Evolutionary conservation across 73 alveolate species (phyloP).

Genomic region (Paramecium primaurelia): DNA sequence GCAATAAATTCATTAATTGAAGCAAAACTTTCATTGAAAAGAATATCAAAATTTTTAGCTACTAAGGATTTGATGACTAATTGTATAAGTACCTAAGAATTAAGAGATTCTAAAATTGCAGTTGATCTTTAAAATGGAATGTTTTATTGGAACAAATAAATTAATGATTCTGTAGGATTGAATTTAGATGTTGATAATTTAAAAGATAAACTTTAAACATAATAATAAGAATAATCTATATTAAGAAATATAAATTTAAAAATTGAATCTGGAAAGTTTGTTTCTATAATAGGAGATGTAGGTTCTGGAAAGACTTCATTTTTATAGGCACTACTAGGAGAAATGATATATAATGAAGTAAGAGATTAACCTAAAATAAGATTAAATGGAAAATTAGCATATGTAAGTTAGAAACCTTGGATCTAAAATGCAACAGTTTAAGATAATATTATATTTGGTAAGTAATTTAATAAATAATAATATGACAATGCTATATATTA

Average conservation of each 20-base stretch:
- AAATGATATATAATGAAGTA: conserved; percentile 32
- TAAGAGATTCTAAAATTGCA: background rate
- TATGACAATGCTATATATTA: conserved; percentile 53
- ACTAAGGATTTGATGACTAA: background rate
- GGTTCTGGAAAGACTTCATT: conserved; percentile 65
- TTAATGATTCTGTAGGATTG: background rate
- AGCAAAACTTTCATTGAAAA: conserved; percentile 71
- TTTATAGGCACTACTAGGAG: conserved; percentile 42
- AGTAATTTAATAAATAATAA: conserved; percentile 53
- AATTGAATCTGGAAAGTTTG: background rate
- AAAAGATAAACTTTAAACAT: background rate
- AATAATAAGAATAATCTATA: background rate
- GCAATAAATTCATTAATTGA: conserved; percentile 72
- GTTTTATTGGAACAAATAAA: background rate
- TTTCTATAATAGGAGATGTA: conserved; percentile 55
- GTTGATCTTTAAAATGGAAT: background rate
- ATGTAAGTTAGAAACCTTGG: conserved; percentile 66
- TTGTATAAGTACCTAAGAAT: background rate
- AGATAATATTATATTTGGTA: conserved; percentile 63
- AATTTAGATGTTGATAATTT: background rate
- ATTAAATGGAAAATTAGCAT: conserved; percentile 57
- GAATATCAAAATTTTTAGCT: conserved; percentile 42
- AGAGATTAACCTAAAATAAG: background rate
- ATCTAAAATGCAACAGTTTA: conserved; percentile 63
- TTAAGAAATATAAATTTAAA: conserved; percentile 17